Base-by-base conservation (phyloP, 768 basidiomycete genomes). In the Boletus speciosus region DNA sequence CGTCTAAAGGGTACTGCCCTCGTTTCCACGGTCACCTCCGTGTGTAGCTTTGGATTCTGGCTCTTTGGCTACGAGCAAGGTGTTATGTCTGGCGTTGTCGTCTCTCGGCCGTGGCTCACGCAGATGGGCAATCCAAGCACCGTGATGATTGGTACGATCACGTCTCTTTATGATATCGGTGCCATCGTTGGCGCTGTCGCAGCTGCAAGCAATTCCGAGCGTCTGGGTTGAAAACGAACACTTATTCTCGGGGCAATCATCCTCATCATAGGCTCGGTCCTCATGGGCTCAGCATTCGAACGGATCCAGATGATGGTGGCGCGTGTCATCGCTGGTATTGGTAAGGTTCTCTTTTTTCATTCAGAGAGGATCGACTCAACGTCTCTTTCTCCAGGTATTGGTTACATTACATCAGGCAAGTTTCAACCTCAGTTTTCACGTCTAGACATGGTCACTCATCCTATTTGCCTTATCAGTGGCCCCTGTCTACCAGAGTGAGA, bases 61-160 rank as follows among this genome's bases (percentile, higher is more conserved):
- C 58, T 59, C 39, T 59, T 59, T 50, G 57, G 58, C 12, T 60
- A 60, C 38, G 52, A 60, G 44, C 59, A 60, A 36, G 59, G 59
- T 0, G 53, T 60, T 14, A 60, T 60, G 58, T 60, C 58, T 10
- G 52, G 58, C 8, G 34, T 60, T 12, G 49, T 60, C 6, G 1
- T 60, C 19, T 60, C 59, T 27, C 49, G 49, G 34, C 45, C 49
- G 2, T 60, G 59, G 53, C 49, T 60, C 32, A 32, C 16, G n/a
- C 45, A 60, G 29, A 60, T 60, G 59, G 59, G 52, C 3, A 40
- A 59, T 35, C 59, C 57, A 8, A 55, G 59, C 12, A 43, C 52
- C 14, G 58, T 60, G 1, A 54, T 59, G 59, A 51, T 60, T 23
- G 58, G 59, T 15, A 60, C 59, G 2, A 54, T 59, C 16, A 59